Conservation (phyloP, 164 flowering plant species). For the Buxus sempervirens region DNA sequence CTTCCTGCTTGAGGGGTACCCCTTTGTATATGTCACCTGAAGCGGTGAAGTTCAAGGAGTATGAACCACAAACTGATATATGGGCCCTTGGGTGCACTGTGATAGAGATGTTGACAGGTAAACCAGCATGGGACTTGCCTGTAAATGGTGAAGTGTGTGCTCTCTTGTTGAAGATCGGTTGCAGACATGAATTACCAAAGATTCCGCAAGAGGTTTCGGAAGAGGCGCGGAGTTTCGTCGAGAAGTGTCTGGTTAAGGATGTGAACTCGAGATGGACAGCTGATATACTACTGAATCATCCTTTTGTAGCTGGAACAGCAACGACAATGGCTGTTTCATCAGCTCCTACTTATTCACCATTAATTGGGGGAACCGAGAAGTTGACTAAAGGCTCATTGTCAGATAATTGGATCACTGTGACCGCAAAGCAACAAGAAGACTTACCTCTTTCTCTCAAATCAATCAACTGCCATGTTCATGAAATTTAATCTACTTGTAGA, state of each 20-base stretch:
- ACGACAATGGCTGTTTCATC: too few relatives aligned
- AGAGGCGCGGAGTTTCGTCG: background rate
- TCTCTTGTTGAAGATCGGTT: background rate
- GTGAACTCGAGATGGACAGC: background rate
- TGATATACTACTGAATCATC: background rate
- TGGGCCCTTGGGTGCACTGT: conserved; percentile 5
- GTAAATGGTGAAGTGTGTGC: background rate
- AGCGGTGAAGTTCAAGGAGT: background rate
- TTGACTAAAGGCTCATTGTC: too few relatives aligned
- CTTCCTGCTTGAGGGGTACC: background rate
- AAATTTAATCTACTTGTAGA: too few relatives aligned
- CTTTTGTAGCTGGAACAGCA: background rate
- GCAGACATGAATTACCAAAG: background rate
- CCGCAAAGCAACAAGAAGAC: too few relatives aligned
- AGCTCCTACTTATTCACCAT: too few relatives aligned
- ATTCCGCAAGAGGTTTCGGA: background rate
- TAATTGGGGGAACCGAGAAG: too few relatives aligned
- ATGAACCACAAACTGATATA: background rate
- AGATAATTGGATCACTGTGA: too few relatives aligned
- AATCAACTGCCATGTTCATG: too few relatives aligned
- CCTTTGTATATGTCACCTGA: background rate
- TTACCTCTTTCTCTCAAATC: too few relatives aligned
- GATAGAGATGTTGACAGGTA: background rate
- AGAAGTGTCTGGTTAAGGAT: background rate
- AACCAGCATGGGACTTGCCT: background rate